These are phyloP conservation scores for Collariella sp. DNA, from an alignment of 495 filamentous ascomycete genomes.

Conservation along the genomic window DNA sequence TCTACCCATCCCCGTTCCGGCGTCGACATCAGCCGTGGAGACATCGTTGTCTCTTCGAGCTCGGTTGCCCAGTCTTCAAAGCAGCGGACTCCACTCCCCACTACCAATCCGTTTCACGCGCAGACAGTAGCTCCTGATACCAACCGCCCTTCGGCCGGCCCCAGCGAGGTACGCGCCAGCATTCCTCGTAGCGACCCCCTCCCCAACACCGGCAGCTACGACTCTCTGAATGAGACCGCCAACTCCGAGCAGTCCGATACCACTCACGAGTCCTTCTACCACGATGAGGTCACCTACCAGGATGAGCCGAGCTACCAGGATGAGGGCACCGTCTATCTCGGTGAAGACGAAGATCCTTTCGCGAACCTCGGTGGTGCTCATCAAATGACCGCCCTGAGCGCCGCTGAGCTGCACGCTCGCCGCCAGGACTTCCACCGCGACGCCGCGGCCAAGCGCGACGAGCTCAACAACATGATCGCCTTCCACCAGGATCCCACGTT, in stretches of 20 bases:
- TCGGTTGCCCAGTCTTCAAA: background rate
- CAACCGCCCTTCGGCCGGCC: background rate
- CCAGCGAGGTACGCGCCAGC: background rate
- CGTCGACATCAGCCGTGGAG: background rate
- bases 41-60: background rate
- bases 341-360: background rate
- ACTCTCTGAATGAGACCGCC: background rate
- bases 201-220: background rate
- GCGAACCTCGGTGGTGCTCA: background rate
- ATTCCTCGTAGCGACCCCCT: conserved; percentile 3
- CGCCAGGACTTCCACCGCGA: background rate
- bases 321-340: background rate
- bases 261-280: background rate
- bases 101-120: background rate
- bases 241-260: background rate
- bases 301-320: background rate
- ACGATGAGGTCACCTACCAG: background rate
- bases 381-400: background rate
- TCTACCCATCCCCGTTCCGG: background rate
- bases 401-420: background rate
- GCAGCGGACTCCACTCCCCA: background rate
- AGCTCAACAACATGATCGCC: background rate
- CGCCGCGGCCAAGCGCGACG: conserved; percentile 1
- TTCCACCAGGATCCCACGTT: conserved; percentile 8
- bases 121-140: background rate